These are phyloP conservation scores for Selenicereus undatus DNA, from an alignment of 148 eudicot species.

Conservation along the genomic window DNA sequence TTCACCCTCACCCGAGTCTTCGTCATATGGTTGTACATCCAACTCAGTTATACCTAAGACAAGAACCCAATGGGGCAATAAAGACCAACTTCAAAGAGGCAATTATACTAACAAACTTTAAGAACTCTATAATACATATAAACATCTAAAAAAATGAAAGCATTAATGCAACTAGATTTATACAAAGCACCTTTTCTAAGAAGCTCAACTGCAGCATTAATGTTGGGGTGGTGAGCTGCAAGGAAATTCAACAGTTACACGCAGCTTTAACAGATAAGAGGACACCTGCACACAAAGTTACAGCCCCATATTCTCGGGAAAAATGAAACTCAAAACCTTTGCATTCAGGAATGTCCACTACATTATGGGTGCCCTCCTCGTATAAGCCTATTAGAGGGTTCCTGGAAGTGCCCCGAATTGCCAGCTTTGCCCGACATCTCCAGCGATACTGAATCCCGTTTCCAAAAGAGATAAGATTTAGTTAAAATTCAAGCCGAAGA, in stretches of 20 bases:
- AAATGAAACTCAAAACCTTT: constrained; percentile 49
- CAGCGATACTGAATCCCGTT: constrained; percentile 68
- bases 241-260: constrained; percentile 10
- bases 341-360: constrained; percentile 85
- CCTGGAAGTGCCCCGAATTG: constrained; percentile 72
- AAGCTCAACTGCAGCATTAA: constrained; percentile 80
- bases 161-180: neutral
- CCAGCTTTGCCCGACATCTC: constrained; percentile 98
- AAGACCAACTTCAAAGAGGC: neutral
- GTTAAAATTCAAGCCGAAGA: neutral
- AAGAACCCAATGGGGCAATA: neutral
- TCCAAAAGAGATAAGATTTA: neutral
- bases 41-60: constrained; percentile 58
- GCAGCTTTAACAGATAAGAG: neutral
- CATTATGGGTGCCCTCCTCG: constrained; percentile 90
- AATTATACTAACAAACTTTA: neutral
- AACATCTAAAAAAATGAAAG: neutral
- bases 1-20: constrained; percentile 82
- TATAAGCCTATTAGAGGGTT: constrained; percentile 85
- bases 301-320: neutral
- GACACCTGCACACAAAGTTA: neutral
- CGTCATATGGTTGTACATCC: constrained; percentile 81
- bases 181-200: constrained; percentile 51
- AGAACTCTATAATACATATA: neutral
- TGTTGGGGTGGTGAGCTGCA: constrained; percentile 96